Percentiles rank a stretch among this genome's conserved stretches.
phyloP scores from a whole-genome alignment of 129 eudicot species.

The Sambucus nigra region DNA sequence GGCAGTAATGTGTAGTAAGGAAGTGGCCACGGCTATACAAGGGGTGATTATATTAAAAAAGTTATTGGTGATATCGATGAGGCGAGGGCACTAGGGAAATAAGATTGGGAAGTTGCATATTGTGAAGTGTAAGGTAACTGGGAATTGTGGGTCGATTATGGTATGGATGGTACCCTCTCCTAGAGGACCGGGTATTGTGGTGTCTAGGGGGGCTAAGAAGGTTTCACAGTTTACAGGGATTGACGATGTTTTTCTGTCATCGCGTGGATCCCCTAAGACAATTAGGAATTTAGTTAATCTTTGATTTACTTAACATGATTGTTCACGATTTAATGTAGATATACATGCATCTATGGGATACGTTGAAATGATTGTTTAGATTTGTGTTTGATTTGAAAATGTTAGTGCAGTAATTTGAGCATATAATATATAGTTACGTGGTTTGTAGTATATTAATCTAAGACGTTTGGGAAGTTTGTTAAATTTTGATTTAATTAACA shows the following conservation, averaged over 20 bases:
- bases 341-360: too few species aligned
- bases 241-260: constrained; percentile 64
- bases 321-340: too few species aligned
- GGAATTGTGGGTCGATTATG: constrained; percentile 73
- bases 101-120: constrained; percentile 66
- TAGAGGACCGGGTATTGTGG: constrained; percentile 71
- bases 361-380: too few species aligned
- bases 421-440: too few species aligned
- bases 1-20: constrained; percentile 66
- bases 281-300: constrained; percentile 79
- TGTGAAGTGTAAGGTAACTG: constrained; percentile 70
- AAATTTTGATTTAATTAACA: too few species aligned
- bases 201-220: constrained; percentile 69
- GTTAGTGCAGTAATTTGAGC: too few species aligned
- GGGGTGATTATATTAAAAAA: constrained; percentile 61
- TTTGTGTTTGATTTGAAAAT: too few species aligned
- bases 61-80: constrained; percentile 62
- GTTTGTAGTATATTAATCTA: too few species aligned
- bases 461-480: too few species aligned
- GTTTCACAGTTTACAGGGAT: constrained; percentile 76
- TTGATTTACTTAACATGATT: too few species aligned
- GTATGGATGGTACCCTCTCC: constrained; percentile 74
- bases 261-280: constrained; percentile 67
- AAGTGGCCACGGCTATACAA: constrained; percentile 69
- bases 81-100: constrained; percentile 79